phyloP scores from a whole-genome alignment of 1,284 basidiomycete species.

The Naganishia cerealis region DNA sequence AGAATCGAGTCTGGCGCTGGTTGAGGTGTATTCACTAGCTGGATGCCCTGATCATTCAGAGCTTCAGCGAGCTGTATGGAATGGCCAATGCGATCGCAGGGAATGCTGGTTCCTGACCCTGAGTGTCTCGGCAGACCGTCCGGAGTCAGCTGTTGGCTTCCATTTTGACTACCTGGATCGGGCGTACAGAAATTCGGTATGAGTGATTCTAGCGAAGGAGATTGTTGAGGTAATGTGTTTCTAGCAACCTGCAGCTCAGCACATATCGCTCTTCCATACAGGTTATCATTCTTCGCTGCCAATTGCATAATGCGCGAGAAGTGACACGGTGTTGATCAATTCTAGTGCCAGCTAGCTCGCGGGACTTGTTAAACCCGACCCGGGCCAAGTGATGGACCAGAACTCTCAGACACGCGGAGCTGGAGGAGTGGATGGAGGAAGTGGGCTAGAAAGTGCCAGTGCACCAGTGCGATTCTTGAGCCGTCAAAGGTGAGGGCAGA shows the following conservation, averaged over 20 bases:
- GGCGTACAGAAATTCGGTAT: neutral
- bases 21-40: neutral
- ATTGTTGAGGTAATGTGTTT: neutral
- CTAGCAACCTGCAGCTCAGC: neutral
- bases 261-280: neutral
- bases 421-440: neutral
- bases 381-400: neutral
- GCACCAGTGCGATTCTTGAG: no score
- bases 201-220: neutral
- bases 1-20: neutral
- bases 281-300: neutral
- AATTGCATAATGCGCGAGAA: slow-evolving; percentile 1
- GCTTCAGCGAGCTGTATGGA: slow-evolving; percentile 4
- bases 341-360: neutral
- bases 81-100: slow-evolving; percentile 3
- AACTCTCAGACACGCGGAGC: neutral
- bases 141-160: slow-evolving; percentile 5
- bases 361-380: no score
- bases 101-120: slow-evolving; percentile 19
- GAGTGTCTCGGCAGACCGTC: slow-evolving; percentile 26
- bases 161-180: neutral
- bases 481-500: neutral
- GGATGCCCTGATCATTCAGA: neutral
- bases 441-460: neutral
- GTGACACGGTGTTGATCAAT: slow-evolving; percentile 10